phyloP scores from a whole-genome alignment of 495 filamentous ascomycete genomes.

The Pseudoneurospora amorphoporcata region DNA sequence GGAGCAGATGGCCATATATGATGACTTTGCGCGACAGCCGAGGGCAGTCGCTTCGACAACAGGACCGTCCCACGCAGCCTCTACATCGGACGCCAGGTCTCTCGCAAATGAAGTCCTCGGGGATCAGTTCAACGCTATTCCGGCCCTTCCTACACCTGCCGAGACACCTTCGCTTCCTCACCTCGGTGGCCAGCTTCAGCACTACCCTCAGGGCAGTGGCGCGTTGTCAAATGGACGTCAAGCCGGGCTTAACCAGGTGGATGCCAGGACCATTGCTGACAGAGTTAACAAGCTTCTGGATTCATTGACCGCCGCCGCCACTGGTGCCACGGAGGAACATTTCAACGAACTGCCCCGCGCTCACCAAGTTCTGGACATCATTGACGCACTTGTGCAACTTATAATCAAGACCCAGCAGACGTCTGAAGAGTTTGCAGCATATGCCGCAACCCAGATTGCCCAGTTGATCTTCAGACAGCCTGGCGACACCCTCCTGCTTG shows the following conservation, averaged over 20 bases:
- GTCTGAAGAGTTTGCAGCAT: constrained; percentile 57
- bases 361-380: constrained; percentile 52
- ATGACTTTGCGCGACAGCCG: constrained; percentile 81
- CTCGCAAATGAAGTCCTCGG: constrained; percentile 65
- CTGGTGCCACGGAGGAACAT: constrained; percentile 57
- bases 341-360: constrained; percentile 57
- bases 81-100: constrained; percentile 41
- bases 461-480: constrained; percentile 48
- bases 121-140: constrained; percentile 68
- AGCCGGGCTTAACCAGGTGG: constrained; percentile 54
- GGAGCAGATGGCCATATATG: constrained; percentile 91
- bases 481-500: constrained; percentile 57
- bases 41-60: constrained; percentile 38
- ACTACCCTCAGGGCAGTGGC: constrained; percentile 48
- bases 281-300: constrained; percentile 58
- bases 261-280: constrained; percentile 51
- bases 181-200: constrained; percentile 47
- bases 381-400: constrained; percentile 43
- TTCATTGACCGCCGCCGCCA: constrained; percentile 55
- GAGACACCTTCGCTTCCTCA: constrained; percentile 71
- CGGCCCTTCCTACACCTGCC: constrained; percentile 67
- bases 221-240: constrained; percentile 37
- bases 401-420: constrained; percentile 45
- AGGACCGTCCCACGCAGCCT: constrained; percentile 31
- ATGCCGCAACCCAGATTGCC: constrained; percentile 62